These are phyloP conservation scores for Pilatotrama ljubarskyi DNA, from an alignment of 768 basidiomycete species.

Conservation along the genomic window DNA sequence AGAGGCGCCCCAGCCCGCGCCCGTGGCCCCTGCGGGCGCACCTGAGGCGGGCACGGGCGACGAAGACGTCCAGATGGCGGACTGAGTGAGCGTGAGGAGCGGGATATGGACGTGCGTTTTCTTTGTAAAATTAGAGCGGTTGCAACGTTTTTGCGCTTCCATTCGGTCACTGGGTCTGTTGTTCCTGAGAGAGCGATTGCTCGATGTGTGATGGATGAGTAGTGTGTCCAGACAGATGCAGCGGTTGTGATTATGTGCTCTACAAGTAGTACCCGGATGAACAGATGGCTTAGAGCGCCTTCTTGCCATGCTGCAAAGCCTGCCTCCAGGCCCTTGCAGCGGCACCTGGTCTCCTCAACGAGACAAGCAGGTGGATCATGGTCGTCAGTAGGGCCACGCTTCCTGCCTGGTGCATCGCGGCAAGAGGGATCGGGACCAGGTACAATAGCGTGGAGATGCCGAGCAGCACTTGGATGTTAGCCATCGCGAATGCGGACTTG, in stretches of 20 bases:
- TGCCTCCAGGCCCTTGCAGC: constrained; percentile 65
- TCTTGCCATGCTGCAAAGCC: constrained; percentile 25
- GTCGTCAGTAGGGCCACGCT: constrained; percentile 86
- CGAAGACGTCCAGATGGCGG: constrained; percentile 87
- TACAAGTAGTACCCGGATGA: background rate
- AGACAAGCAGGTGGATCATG: constrained; percentile 73
- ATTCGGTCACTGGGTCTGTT: background rate
- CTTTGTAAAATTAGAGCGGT: constrained; percentile 18
- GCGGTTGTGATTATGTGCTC: constrained; percentile 10
- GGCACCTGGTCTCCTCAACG: constrained; percentile 66
- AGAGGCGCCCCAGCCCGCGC: constrained; percentile 41
- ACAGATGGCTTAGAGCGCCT: background rate
- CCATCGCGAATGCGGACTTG: constrained; percentile 71
- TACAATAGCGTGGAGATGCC: constrained; percentile 85
- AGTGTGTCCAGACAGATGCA: constrained; percentile 5
- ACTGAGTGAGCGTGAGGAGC: constrained; percentile 39
- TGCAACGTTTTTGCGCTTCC: constrained; percentile 1
- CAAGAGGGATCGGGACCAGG: constrained; percentile 89
- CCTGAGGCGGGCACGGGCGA: constrained; percentile 45
- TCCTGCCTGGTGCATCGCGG: constrained; percentile 94
- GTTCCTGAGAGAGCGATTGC: background rate
- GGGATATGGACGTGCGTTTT: constrained; percentile 14
- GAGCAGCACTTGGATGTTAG: constrained; percentile 77
- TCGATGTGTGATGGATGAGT: background rate
- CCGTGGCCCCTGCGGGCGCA: constrained; percentile 61